A percentile compares a stretch with the other conserved stretches of the same genome.
Conservation (phyloP, 305 asterid species). For the Petunia hybrid region DNA sequence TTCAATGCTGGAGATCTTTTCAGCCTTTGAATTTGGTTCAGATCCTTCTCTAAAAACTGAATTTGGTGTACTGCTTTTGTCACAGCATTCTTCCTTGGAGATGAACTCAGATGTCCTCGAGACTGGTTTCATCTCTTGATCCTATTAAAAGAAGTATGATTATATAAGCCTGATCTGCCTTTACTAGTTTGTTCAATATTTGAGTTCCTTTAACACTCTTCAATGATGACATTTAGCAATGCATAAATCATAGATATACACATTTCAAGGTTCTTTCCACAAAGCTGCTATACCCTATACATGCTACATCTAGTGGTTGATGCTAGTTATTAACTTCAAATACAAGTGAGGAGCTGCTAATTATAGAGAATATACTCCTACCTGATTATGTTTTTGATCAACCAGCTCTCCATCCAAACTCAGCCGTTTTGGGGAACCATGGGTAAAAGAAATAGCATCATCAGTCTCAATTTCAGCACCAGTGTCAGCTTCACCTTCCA, state of each 20-base stretch:
- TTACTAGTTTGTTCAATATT: background rate
- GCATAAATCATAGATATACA: background rate
- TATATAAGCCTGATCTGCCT: background rate
- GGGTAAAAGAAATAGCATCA: conserved; percentile 23
- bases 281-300: background rate
- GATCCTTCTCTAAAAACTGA: background rate
- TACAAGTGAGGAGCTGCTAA: background rate
- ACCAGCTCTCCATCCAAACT: conserved; percentile 11
- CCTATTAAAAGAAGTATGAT: background rate
- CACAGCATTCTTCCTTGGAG: conserved; percentile 12
- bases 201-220: background rate
- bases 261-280: background rate
- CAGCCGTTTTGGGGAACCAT: background rate
- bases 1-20: background rate
- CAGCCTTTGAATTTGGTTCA: background rate
- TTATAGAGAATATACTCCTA: background rate
- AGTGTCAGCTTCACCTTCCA: conserved; percentile 27
- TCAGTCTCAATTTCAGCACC: background rate
- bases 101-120: conserved; percentile 5
- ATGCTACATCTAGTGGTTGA: background rate
- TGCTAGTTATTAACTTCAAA: background rate
- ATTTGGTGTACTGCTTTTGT: background rate
- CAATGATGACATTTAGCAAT: background rate
- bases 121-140: background rate
- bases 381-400: conserved; percentile 27